phyloP scores from a whole-genome alignment of 371 early-diverging fungal genomes.

The Phascolomyces articulosus region DNA sequence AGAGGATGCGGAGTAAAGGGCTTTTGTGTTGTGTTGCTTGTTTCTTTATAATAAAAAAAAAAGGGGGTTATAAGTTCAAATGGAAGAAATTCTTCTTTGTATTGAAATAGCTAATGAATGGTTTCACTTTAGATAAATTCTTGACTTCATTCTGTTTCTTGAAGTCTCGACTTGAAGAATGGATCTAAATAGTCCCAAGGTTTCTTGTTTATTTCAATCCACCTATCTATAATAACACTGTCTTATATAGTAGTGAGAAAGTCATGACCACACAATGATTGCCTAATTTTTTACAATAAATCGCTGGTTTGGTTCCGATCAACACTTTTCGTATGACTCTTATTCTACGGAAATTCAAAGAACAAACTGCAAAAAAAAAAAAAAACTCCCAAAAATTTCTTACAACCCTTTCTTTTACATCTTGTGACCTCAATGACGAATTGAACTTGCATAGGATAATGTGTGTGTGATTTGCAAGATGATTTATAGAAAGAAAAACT shows the following conservation, averaged over 20 bases:
- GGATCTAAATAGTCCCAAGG: not conserved
- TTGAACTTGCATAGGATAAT: too few species aligned
- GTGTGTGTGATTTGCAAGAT: too few species aligned
- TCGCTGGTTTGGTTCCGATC: conserved; percentile 2
- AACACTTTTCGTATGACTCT: conserved; percentile 14
- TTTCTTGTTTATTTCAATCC: too few species aligned
- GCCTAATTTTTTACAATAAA: too few species aligned
- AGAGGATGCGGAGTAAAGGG: too few species aligned
- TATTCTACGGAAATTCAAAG: not conserved
- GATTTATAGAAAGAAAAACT: too few species aligned
- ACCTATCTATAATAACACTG: too few species aligned
- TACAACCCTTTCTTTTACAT: not conserved
- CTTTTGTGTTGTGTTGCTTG: too few species aligned
- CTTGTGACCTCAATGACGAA: too few species aligned
- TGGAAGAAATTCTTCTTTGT: not conserved
- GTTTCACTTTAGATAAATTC: conserved; percentile 6
- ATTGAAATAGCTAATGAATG: not conserved
- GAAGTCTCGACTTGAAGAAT: conserved; percentile 2
- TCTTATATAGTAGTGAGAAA: too few species aligned
- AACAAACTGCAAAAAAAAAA: too few species aligned
- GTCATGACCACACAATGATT: too few species aligned
- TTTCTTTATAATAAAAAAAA: not conserved
- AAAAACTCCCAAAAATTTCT: not conserved
- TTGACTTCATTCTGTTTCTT: not conserved
- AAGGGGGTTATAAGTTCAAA: not conserved